Base-by-base conservation (phyloP, 1,139 yeast genomes). In the Candida mesenterica region DNA sequence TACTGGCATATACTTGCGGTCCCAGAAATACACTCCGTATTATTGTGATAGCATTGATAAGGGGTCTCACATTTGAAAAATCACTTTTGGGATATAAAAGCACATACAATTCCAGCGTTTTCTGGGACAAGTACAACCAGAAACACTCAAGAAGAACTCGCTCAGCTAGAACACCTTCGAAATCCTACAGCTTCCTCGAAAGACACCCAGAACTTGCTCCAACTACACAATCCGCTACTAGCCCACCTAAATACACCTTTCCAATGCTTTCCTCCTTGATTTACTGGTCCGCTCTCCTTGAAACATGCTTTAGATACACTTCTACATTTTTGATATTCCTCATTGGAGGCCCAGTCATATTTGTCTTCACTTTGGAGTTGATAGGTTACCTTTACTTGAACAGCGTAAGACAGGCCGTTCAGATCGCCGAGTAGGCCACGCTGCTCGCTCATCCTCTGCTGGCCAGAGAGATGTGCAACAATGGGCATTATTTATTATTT, bases 341-440 rank as follows among this genome's bases (percentile, higher is more conserved):
- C 30, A 32, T 39, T 24, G 39, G 39, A 16, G 42, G 42, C 17
- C 42, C 42, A 12, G 16, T 39, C 28, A 17, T 36, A 7, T 39
- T 39, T 22, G 39, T 39, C 19, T 39, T 39, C 32, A 39, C 39
- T 2, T 33, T 39, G 24, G 42, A 39, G 24, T 39, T 39, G 32
- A 28, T 30, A n/a, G 42, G 42, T 8, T 39, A 39, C 28, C 15
- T 39, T 4, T 39, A 39, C 34, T 31, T 36, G 18, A 36, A 36
- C 20, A 36, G 39, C 24, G 34, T 36, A 22, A 33, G 29, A 17
- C 37, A 12, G 16, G 26, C 30, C 9, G 23, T 17, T 17, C 9
- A 12, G 13, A 5, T 28, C 7, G 30, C 13, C 8, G 13, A 36
- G 36, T 28, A 32, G 16, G 26, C 30, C 9, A 19, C n/a, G 6